Evolutionary conservation across 164 flowering plant genomes (phyloP), one percentile per base, ranked within the genome.

Genomic region (Saururus chinensis): DNA sequence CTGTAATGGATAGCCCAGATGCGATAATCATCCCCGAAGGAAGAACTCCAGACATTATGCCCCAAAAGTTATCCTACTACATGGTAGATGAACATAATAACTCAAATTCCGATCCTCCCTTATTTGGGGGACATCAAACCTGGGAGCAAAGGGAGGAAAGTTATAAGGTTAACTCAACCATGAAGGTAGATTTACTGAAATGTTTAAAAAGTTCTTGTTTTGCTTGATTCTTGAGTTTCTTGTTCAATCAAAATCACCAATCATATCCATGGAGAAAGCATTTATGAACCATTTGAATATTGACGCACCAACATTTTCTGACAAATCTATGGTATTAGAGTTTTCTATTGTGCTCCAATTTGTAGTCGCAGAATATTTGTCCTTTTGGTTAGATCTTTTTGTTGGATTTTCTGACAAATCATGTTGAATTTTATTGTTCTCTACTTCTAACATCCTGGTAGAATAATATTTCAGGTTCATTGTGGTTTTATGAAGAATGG

Each of bases 401-500:
- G 56, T 21, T 11, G 25, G 35, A 35, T n/a, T n/a, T n/a, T n/a
- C n/a, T n/a, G n/a, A n/a, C n/a, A 9, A 23, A 21, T 19, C 37
- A 56, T 42, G 26, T 20, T 13, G 23, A 9, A 19, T 35, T 42
- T 17, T 7, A 19, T 57, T 6, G 37, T 53, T 42, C 13, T 10
- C 23, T 40, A 21, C 11, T 57, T 26, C 7, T 49, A 26, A 19
- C 35, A 35, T 2, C 56, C 14, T 6, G 16, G 51, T 22, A 48
- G 49, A 35, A 37, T 66, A 56, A 63, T 52, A 51, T 62, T 68
- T 72, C 79, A 93, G 97, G 96, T 93, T 68, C 97, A 88, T 65
- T 95, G 99, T 80, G 96, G 99, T 59, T 88, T 95, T 71, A 82
- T 87, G 66, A 75, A 49, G 59, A 73, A 77, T 71, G 95, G 96